These are phyloP conservation scores for Allodekkera sacchari DNA, from an alignment of 805 yeast species.

Conservation along the genomic window DNA sequence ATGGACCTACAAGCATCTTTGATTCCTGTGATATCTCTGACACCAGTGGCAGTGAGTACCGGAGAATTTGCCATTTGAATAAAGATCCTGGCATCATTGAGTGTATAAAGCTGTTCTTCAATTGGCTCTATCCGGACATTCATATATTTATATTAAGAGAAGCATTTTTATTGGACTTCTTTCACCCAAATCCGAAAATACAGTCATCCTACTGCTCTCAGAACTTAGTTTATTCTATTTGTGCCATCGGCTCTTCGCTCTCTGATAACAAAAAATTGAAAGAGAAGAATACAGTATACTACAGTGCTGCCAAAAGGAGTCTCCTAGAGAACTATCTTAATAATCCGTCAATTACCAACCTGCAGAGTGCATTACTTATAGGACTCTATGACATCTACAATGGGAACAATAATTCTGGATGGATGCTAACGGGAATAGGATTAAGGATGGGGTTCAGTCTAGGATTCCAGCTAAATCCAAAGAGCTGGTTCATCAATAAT, in stretches of 20 bases:
- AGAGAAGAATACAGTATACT: conserved; percentile 34
- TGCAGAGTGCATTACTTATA: conserved; percentile 49
- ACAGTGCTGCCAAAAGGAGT: conserved; percentile 36
- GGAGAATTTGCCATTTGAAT: conserved; percentile 21
- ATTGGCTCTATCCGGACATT: conserved; percentile 61
- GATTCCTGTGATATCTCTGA: conserved; percentile 11
- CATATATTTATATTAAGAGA: conserved; percentile 58
- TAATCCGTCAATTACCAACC: conserved; percentile 41
- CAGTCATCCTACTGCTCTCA: conserved; percentile 41
- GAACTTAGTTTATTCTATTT: conserved; percentile 45
- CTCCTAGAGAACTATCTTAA: conserved; percentile 34
- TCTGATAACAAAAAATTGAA: conserved; percentile 35
- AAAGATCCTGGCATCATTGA: conserved; percentile 18
- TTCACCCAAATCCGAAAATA: conserved; percentile 42
- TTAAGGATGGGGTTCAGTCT: conserved; percentile 58
- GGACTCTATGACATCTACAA: conserved; percentile 57
- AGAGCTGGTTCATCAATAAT: conserved; percentile 42
- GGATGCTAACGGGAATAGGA: conserved; percentile 58
- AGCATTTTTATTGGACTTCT: conserved; percentile 52
- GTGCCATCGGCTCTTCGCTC: conserved; percentile 51
- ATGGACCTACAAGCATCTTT: conserved; percentile 27
- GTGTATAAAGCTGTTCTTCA: conserved; percentile 31
- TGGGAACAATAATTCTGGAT: conserved; percentile 50
- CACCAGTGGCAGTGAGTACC: not conserved
- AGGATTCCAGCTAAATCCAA: conserved; percentile 55